phyloP scores from a whole-genome alignment of 495 filamentous ascomycete species.

The Talaromyces ruber region DNA sequence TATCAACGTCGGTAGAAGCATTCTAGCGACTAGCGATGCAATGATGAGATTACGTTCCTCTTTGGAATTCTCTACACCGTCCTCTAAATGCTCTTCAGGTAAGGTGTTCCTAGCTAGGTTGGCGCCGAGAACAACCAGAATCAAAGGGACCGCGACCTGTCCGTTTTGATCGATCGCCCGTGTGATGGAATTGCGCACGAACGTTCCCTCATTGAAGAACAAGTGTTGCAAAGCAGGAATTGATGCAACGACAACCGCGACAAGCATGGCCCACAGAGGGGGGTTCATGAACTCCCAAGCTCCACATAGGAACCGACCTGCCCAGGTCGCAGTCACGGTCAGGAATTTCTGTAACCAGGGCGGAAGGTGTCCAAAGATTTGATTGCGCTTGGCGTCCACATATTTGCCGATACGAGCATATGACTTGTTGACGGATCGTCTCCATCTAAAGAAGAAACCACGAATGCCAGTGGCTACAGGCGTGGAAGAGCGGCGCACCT shows the following conservation, averaged over 20 bases:
- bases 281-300: constrained; percentile 96
- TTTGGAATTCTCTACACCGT: constrained; percentile 48
- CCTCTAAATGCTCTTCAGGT: constrained; percentile 45
- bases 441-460: constrained; percentile 17
- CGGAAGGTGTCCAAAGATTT: constrained; percentile 45
- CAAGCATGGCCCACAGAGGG: constrained; percentile 93
- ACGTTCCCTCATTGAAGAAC: constrained; percentile 86
- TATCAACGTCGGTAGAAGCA: constrained; percentile 84
- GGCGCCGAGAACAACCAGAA: constrained; percentile 91
- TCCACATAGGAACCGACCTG: constrained; percentile 50
- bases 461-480: constrained; percentile 11
- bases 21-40: constrained; percentile 77
- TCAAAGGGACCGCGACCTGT: constrained; percentile 87
- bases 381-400: constrained; percentile 15
- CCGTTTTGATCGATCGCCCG: constrained; percentile 77
- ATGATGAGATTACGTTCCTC: constrained; percentile 75
- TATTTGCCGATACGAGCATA: constrained; percentile 11
- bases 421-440: constrained; percentile 13
- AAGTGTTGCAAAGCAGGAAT: constrained; percentile 73
- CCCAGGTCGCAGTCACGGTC: constrained; percentile 25
- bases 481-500: constrained; percentile 10
- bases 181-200: constrained; percentile 87
- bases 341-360: constrained; percentile 46
- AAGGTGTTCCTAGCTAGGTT: constrained; percentile 78
- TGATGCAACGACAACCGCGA: constrained; percentile 80